Evolutionary conservation across 169 alveolate genomes (phyloP), one percentile per base, ranked within the genome.

Genomic region (Ichthyophthirius multifiliis): DNA sequence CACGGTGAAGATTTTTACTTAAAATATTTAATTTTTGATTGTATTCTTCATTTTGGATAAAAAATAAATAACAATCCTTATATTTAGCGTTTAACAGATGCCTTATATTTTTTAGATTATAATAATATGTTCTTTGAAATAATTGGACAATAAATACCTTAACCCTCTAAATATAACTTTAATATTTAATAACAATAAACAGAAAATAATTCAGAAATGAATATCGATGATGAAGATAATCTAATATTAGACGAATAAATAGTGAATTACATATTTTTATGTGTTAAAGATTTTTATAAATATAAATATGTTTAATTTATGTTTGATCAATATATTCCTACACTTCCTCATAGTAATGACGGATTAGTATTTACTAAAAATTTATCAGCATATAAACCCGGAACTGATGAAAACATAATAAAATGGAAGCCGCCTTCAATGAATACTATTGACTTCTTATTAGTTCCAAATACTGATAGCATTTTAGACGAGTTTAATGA

Each of bases 391-490:
- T 98, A 98, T 77, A 74, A 90, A 43, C 98, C 99, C 6, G 99
- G 99, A 23, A 97, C 99, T n/a, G 96, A 98, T 76, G 85, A 86
- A 20, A 89, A 95, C 47, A 92, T 98, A 15, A 86, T 98, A 31
- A 98, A 98, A 86, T 98, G 99, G 99, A 98, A 98, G 77, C 99
- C 99, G 1, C 95, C 98, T 30, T 96, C 96, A 43, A 89, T 97
- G 71, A 98, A 98, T 63, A 94, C 99, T 2, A 97, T 97, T 1
- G 98, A 97, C 74, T 97, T 97, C 20, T 41, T 65, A 3, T 34
- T 65, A 6, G 75, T 65, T 4, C 78, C 35, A 20, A 39, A 31
- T 75, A 1, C 64, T 63, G 43, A 9, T 35, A 43, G 37, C 65
- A 32, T 65, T 31, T 1, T 32, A 4, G 4, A 0, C 1, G 48